Evolutionary conservation across 768 basidiomycete species (phyloP).

Genomic region (Tulasnella sp.): DNA sequence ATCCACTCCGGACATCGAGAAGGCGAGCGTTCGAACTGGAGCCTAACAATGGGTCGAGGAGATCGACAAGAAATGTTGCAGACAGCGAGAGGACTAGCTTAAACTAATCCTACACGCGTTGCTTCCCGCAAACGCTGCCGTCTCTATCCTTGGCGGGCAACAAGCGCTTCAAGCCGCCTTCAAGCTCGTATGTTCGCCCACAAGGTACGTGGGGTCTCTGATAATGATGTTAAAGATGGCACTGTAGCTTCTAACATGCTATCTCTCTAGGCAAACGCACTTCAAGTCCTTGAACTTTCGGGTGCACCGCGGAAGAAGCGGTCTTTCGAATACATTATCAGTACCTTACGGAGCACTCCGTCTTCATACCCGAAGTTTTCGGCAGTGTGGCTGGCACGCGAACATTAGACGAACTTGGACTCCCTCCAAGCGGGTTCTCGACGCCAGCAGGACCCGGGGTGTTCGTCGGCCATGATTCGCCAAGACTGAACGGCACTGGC

Average conservation of each 20-base stretch:
- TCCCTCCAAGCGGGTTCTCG: slow-evolving; percentile 4
- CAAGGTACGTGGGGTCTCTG: slow-evolving; percentile 38
- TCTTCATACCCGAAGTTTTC: slow-evolving; percentile 3
- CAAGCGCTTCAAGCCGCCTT: slow-evolving; percentile 72
- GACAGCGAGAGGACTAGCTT: slow-evolving; percentile 69
- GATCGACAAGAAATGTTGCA: slow-evolving; percentile 80
- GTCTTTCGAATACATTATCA: slow-evolving; percentile 68
- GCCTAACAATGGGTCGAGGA: slow-evolving; percentile 67
- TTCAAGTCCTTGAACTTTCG: slow-evolving; percentile 85
- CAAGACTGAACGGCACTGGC: neutral
- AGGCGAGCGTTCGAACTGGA: slow-evolving; percentile 73
- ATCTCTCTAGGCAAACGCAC: slow-evolving; percentile 44
- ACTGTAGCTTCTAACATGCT: slow-evolving; percentile 9
- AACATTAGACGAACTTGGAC: neutral
- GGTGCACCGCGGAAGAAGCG: slow-evolving; percentile 78
- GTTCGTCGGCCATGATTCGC: neutral
- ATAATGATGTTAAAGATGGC: neutral
- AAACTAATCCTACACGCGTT: slow-evolving; percentile 87
- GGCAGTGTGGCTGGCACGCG: slow-evolving; percentile 18
- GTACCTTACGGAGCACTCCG: slow-evolving; percentile 39
- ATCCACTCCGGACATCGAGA: slow-evolving; percentile 75
- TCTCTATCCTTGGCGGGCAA: slow-evolving; percentile 84
- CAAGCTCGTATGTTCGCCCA: slow-evolving; percentile 61
- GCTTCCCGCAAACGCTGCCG: slow-evolving; percentile 67
- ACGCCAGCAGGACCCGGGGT: neutral